Conservation (phyloP, 345 rosid genomes). For the Carallia brachiata region DNA sequence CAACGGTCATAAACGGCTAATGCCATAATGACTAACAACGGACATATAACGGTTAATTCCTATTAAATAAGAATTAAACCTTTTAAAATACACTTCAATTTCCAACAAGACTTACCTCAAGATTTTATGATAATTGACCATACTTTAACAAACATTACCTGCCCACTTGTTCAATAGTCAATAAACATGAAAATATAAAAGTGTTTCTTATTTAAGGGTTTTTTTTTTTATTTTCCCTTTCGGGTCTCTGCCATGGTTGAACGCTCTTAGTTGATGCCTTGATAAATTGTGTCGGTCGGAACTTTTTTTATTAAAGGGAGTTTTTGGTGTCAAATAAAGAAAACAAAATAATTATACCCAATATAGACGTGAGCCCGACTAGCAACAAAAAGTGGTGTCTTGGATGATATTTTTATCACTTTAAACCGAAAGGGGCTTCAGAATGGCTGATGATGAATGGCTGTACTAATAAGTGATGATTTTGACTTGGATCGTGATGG, state of each 20-base stretch:
- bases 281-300: not conserved
- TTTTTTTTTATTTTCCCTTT: not conserved
- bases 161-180: not conserved
- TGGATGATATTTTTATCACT: not conserved
- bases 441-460: too few relatives aligned
- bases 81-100: too few relatives aligned
- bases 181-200: not conserved
- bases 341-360: not conserved
- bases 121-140: not conserved
- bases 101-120: too few relatives aligned
- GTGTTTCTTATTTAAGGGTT: not conserved
- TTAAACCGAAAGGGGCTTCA: not conserved
- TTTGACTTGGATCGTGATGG: too few relatives aligned
- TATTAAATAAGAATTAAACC: too few relatives aligned
- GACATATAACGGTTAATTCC: too few relatives aligned
- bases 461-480: too few relatives aligned
- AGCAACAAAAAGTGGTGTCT: not conserved
- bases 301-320: not conserved
- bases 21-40: too few relatives aligned
- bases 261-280: not conserved
- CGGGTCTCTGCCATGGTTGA: not conserved
- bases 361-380: slow-evolving; percentile 4
- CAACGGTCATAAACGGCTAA: too few relatives aligned
- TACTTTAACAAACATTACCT: not conserved
- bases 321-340: not conserved